These are phyloP conservation scores for Neurospora tetrasperma DNA, from an alignment of 495 filamentous ascomycete species.

Conservation along the genomic window DNA sequence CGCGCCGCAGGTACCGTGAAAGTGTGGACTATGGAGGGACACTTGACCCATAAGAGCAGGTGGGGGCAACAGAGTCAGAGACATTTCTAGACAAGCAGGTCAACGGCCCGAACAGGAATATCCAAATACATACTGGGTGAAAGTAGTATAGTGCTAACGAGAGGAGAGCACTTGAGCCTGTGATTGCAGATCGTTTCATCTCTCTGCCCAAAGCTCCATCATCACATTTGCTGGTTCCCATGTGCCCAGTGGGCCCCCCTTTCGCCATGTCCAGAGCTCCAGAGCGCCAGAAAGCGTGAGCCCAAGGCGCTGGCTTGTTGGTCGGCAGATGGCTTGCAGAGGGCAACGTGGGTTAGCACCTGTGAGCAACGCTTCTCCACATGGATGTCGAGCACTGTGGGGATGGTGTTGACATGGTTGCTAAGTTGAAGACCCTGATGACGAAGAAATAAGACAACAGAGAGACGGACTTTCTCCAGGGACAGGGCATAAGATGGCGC, in stretches of 20 bases:
- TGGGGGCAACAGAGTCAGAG: neutral
- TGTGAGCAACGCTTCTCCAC: neutral
- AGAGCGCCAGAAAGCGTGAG: neutral
- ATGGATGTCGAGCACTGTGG: neutral
- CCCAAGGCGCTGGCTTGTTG: neutral
- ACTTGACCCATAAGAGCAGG: neutral
- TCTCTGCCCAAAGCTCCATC: neutral
- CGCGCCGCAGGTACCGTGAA: neutral
- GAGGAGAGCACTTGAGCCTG: neutral
- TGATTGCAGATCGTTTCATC: conserved; percentile 1
- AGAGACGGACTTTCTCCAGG: neutral
- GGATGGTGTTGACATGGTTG: neutral
- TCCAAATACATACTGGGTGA: neutral
- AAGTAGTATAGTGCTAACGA: neutral
- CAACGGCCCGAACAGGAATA: neutral
- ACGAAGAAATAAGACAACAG: neutral
- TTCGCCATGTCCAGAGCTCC: neutral
- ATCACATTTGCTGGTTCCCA: neutral
- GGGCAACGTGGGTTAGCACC: neutral
- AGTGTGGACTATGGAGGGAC: neutral
- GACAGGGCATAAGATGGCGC: neutral
- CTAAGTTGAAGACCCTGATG: neutral
- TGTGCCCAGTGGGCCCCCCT: neutral
- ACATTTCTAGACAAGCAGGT: neutral
- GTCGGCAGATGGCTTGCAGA: neutral